Evolutionary conservation across 1,284 basidiomycete species (phyloP).

Genomic region (Rhizoctonia solani): DNA sequence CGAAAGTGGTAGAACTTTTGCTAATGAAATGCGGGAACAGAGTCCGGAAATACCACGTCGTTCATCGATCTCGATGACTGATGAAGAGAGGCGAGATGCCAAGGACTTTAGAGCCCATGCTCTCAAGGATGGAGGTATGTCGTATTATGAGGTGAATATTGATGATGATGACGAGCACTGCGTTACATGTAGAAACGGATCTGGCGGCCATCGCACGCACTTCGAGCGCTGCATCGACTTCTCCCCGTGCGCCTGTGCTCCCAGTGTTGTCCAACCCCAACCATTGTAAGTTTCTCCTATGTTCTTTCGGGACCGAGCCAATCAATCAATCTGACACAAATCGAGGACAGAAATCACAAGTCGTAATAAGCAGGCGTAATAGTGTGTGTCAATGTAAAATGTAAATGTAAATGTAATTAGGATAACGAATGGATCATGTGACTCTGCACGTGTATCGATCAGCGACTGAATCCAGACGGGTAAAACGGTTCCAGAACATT

Average conservation of each 20-base stretch:
- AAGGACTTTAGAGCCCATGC: neutral
- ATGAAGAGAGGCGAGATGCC: constrained; percentile 19
- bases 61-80: constrained; percentile 22
- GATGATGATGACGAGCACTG: neutral
- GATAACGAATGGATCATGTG: neutral
- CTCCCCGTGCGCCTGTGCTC: constrained; percentile 15
- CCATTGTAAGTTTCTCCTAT: neutral
- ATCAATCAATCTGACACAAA: no score
- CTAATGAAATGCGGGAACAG: neutral
- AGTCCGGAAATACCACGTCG: constrained; percentile 22
- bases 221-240: constrained; percentile 33
- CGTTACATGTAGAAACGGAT: constrained; percentile 23
- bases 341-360: neutral
- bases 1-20: neutral
- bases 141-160: neutral
- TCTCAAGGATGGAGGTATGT: constrained; percentile 18
- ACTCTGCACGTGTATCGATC: constrained; percentile 13
- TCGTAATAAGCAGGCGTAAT: neutral
- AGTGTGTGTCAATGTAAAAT: neutral
- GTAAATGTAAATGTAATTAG: constrained; percentile 20
- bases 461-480: neutral
- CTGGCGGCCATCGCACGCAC: constrained; percentile 38
- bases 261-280: constrained; percentile 16
- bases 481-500: constrained; percentile 31
- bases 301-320: neutral